Percentiles rank a stretch among this genome's conserved stretches.
phyloP scores from a whole-genome alignment of 2,329 filamentous ascomycete genomes.

The Penicillium sp. region DNA sequence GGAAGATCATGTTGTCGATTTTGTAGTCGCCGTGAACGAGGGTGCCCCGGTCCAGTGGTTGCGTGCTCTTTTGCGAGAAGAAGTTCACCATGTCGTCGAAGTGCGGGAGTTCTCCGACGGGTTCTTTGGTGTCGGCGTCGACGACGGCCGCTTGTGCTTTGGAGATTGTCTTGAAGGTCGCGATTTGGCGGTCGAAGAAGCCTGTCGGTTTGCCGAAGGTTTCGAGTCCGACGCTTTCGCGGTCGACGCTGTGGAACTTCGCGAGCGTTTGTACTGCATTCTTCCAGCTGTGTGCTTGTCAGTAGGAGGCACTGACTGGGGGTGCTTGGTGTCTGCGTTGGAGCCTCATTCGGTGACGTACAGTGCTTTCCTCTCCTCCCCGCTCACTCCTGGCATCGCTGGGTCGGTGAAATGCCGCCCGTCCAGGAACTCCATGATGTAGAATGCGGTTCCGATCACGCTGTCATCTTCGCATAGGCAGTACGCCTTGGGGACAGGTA shows the following conservation, averaged over 20 bases:
- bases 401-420: slow-evolving; percentile 92
- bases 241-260: slow-evolving; percentile 74
- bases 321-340: background rate
- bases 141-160: slow-evolving; percentile 69
- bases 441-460: slow-evolving; percentile 87
- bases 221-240: slow-evolving; percentile 64
- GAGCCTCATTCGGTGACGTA: slow-evolving; percentile 33
- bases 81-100: slow-evolving; percentile 77
- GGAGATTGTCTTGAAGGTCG: slow-evolving; percentile 77
- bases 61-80: slow-evolving; percentile 65
- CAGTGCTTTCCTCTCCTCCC: slow-evolving; percentile 70
- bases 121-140: slow-evolving; percentile 72
- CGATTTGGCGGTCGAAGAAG: slow-evolving; percentile 84
- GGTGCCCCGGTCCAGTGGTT: slow-evolving; percentile 73
- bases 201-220: slow-evolving; percentile 69
- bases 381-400: slow-evolving; percentile 67
- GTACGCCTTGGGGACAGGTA: slow-evolving; percentile 80
- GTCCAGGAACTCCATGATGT: slow-evolving; percentile 94
- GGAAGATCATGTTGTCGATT: slow-evolving; percentile 86
- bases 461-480: slow-evolving; percentile 78
- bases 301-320: background rate
- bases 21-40: slow-evolving; percentile 97
- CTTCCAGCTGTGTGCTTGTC: slow-evolving; percentile 60
- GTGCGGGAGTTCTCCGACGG: slow-evolving; percentile 79
- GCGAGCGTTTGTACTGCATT: slow-evolving; percentile 80